Percentiles rank a stretch among this genome's conserved stretches.
These are phyloP conservation scores for Solanum tarijense DNA, from an alignment of 257 asterid genomes.

Conservation along the genomic window DNA sequence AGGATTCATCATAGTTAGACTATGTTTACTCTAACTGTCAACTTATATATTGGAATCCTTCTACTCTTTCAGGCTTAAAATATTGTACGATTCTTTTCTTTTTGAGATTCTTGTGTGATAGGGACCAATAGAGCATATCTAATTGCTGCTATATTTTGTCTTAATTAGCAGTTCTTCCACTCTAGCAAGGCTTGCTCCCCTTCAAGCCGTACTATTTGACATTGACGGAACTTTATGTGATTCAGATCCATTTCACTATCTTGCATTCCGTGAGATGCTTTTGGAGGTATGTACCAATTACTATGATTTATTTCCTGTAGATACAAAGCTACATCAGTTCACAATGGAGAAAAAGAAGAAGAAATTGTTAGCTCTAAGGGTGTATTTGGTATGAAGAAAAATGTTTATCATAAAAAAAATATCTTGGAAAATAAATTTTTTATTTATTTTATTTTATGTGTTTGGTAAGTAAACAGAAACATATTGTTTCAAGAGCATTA, in stretches of 20 bases:
- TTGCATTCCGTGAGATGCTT: slow-evolving; percentile 66
- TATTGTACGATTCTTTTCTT: background rate
- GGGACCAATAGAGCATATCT: background rate
- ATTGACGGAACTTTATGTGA: slow-evolving; percentile 87
- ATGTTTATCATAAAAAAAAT: background rate
- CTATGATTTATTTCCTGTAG: background rate
- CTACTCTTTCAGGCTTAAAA: background rate
- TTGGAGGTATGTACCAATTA: slow-evolving; percentile 31
- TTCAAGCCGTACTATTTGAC: slow-evolving; percentile 81
- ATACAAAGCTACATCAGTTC: background rate
- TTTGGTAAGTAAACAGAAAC: background rate
- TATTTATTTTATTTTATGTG: background rate
- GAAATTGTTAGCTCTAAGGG: background rate
- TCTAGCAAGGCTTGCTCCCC: slow-evolving; percentile 59
- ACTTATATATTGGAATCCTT: background rate
- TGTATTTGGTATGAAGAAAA: background rate
- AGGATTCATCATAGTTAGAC: background rate
- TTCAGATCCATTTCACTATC: slow-evolving; percentile 70
- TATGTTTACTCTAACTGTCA: background rate
- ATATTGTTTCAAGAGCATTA: background rate
- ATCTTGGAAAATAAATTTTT: background rate
- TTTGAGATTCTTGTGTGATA: background rate
- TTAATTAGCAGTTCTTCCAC: slow-evolving; percentile 35
- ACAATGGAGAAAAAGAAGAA: background rate
- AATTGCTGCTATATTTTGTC: slow-evolving; percentile 5